Evolutionary conservation across 148 eudicot species (phyloP).

Genomic region (Amaranthus palmeri): DNA sequence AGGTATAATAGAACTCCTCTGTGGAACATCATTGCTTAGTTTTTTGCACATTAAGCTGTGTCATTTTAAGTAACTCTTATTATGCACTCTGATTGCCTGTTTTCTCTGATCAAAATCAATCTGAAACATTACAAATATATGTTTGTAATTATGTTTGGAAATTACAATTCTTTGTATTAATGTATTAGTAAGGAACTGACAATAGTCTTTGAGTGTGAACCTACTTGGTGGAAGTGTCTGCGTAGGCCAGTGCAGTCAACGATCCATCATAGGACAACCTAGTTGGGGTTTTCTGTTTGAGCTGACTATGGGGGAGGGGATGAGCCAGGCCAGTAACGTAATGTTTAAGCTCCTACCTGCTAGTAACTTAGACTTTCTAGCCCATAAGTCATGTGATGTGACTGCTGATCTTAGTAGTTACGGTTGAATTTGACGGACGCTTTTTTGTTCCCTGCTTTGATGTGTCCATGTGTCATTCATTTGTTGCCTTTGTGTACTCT

Average conservation of each 20-base stretch:
- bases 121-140: too few species aligned
- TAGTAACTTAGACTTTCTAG: neutral
- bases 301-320: neutral
- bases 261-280: neutral
- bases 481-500: neutral
- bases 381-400: neutral
- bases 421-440: neutral
- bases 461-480: neutral
- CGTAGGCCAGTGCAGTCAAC: neutral
- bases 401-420: neutral
- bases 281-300: neutral
- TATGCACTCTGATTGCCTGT: neutral
- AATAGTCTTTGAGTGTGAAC: neutral
- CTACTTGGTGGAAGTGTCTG: neutral
- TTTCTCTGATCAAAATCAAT: neutral
- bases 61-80: too few species aligned
- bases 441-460: neutral
- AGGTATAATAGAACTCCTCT: conserved; percentile 44
- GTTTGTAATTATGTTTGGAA: too few species aligned
- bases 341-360: neutral
- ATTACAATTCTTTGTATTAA: too few species aligned
- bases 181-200: too few species aligned
- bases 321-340: neutral
- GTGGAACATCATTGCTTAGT: neutral
- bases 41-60: too few species aligned